Percentiles rank a stretch among this genome's conserved stretches.
Conservation (phyloP, 2,329 filamentous ascomycete genomes). For the Aspergillus chevalieri region DNA sequence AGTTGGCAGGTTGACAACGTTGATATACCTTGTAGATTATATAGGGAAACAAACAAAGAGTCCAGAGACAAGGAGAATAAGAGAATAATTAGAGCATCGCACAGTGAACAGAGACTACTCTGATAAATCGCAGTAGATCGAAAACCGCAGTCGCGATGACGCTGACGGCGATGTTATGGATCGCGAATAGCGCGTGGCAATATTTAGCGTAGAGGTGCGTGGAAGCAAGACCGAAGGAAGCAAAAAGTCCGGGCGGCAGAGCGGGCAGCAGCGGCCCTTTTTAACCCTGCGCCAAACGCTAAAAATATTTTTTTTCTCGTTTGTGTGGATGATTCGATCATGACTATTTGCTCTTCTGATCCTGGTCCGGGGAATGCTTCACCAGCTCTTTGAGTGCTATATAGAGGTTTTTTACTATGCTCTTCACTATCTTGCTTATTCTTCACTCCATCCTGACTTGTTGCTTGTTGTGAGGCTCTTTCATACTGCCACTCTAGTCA, state of each 20-base stretch:
- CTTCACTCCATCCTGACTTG: too few relatives aligned
- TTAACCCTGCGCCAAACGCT: conserved; percentile 28
- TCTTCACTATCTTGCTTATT: too few relatives aligned
- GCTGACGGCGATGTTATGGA: conserved; percentile 4
- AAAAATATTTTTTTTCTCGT: conserved; percentile 13
- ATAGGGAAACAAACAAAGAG: neutral
- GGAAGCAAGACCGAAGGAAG: conserved; percentile 2
- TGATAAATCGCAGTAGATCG: neutral
- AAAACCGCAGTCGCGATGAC: neutral
- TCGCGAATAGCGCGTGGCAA: conserved; percentile 10
- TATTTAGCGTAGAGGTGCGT: neutral
- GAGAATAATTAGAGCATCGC: conserved; percentile 8
- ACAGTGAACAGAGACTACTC: neutral
- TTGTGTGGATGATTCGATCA: neutral
- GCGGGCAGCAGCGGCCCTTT: conserved; percentile 18
- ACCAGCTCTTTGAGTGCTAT: neutral
- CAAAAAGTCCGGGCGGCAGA: conserved; percentile 8
- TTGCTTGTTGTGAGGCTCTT: too few relatives aligned
- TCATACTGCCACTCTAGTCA: too few relatives aligned
- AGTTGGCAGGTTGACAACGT: neutral
- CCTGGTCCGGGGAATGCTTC: neutral
- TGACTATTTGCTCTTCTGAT: neutral
- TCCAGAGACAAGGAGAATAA: conserved; percentile 4
- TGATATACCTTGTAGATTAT: neutral
- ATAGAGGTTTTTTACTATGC: neutral